Evolutionary conservation across 1,284 basidiomycete genomes (phyloP).

Genomic region (Ustilago lituana): DNA sequence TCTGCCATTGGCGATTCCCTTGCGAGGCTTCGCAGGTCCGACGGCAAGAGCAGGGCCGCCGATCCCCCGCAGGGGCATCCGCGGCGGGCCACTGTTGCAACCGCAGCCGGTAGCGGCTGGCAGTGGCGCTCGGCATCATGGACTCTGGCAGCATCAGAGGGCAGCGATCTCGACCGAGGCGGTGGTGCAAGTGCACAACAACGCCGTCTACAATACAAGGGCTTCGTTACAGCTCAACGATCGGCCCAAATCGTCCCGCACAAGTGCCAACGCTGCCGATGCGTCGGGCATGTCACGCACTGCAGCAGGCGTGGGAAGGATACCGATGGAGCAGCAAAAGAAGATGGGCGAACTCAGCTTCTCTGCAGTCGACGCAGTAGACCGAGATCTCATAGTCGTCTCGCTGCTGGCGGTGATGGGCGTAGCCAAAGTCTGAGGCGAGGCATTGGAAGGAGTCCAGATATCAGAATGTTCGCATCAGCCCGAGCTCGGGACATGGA

Average conservation of each 20-base stretch:
- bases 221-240: slow-evolving; percentile 29
- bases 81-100: slow-evolving; percentile 36
- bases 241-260: background rate
- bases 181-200: slow-evolving; percentile 40
- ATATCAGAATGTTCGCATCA: background rate
- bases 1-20: slow-evolving; percentile 23
- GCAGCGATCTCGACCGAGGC: slow-evolving; percentile 41
- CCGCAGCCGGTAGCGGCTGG: slow-evolving; percentile 8
- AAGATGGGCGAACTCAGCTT: slow-evolving; percentile 32
- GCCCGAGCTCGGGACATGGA: slow-evolving; percentile 8
- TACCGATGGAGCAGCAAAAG: background rate
- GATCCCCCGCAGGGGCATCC: slow-evolving; percentile 35
- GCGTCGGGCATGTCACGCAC: background rate
- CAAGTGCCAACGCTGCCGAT: background rate
- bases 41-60: slow-evolving; percentile 8
- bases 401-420: slow-evolving; percentile 39
- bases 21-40: slow-evolving; percentile 4
- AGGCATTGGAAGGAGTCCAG: background rate
- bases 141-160: slow-evolving; percentile 37
- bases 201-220: slow-evolving; percentile 36
- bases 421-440: slow-evolving; percentile 9
- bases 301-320: background rate
- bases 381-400: slow-evolving; percentile 34
- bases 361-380: background rate
- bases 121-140: slow-evolving; percentile 17